Conservation (phyloP, 2,329 filamentous ascomycete genomes). For the Aspergillus tanneri region DNA sequence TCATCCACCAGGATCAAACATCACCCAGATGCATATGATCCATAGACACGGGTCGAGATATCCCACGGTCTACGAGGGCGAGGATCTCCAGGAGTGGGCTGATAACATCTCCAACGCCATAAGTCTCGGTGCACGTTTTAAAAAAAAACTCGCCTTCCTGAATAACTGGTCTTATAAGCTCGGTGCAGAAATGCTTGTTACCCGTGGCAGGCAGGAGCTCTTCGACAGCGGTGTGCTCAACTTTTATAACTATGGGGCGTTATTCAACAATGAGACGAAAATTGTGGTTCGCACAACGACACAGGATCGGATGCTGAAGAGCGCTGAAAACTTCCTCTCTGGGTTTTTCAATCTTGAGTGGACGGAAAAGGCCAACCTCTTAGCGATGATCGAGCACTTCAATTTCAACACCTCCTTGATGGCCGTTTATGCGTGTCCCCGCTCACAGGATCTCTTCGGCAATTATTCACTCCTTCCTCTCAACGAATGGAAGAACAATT, state of each 20-base stretch:
- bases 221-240: conserved; percentile 70
- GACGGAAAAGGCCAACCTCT: conserved; percentile 69
- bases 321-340: conserved; percentile 73
- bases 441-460: not conserved
- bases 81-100: conserved; percentile 57
- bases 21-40: conserved; percentile 70
- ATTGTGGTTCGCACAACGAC: conserved; percentile 73
- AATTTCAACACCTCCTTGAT: conserved; percentile 30
- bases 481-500: conserved; percentile 66
- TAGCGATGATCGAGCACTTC: conserved; percentile 68
- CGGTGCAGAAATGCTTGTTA: conserved; percentile 68
- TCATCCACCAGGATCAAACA: conserved; percentile 64
- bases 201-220: conserved; percentile 69
- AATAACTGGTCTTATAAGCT: conserved; percentile 68
- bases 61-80: conserved; percentile 62
- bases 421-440: conserved; percentile 9
- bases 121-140: conserved; percentile 35
- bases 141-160: conserved; percentile 64
- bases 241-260: conserved; percentile 68
- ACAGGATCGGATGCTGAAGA: conserved; percentile 74
- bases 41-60: conserved; percentile 73
- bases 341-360: conserved; percentile 77
- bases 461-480: no score
- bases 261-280: conserved; percentile 71
- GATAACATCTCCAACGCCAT: conserved; percentile 57